Conservation (phyloP, 805 yeast species). For the Zygoascus biomembranicola region DNA sequence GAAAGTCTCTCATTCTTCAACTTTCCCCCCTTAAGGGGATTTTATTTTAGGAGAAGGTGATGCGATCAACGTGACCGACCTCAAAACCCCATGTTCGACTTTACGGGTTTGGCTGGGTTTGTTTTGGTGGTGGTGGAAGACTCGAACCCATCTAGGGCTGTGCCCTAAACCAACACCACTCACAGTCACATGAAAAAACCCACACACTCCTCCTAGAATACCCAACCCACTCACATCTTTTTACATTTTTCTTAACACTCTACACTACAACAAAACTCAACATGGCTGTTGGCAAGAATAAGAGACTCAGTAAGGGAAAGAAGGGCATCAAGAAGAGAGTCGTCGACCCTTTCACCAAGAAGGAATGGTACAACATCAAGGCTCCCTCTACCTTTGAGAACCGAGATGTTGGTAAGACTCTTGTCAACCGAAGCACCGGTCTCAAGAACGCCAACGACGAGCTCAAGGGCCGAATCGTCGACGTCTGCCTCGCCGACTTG, state of each 20-base stretch:
- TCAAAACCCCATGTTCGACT: no score
- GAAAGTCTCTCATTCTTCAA: no score
- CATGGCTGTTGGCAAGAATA: slow-evolving; percentile 85
- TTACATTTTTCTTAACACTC: not conserved
- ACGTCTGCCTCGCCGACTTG: slow-evolving; percentile 91
- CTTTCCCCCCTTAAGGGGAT: no score
- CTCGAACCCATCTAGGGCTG: not conserved
- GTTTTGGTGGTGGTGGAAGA: no score
- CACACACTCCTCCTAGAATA: not conserved
- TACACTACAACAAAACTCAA: slow-evolving; percentile 8
- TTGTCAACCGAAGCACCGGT: slow-evolving; percentile 98
- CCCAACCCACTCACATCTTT: not conserved
- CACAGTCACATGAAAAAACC: slow-evolving; percentile 2
- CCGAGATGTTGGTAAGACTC: slow-evolving; percentile 98
- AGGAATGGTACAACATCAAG: slow-evolving; percentile 97
- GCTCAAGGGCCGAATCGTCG: slow-evolving; percentile 95
- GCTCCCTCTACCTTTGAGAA: slow-evolving; percentile 98
- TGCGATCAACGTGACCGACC: no score
- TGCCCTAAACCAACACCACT: not conserved
- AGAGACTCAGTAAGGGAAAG: slow-evolving; percentile 73
- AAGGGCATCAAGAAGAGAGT: slow-evolving; percentile 99
- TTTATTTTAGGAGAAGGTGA: no score
- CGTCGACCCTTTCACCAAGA: slow-evolving; percentile 98
- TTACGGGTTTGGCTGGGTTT: no score
- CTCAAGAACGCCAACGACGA: slow-evolving; percentile 95